Conservation (phyloP, 1,139 yeast genomes). For the Yamadazyma triangularis region DNA sequence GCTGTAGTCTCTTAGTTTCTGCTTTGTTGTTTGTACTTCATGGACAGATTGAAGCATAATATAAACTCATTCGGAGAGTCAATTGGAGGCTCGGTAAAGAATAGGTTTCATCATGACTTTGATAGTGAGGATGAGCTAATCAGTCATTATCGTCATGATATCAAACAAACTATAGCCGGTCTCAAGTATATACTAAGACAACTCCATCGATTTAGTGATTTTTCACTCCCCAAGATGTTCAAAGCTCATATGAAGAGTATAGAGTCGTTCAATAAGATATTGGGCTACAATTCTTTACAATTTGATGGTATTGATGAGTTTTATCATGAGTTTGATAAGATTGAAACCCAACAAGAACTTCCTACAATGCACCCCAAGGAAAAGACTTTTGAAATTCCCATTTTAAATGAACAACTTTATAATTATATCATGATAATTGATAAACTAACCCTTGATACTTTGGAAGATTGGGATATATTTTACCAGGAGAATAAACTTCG, state of each 20-base stretch:
- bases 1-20: too few relatives aligned
- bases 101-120: constrained; percentile 15
- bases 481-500: constrained; percentile 26
- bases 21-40: too few relatives aligned
- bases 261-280: constrained; percentile 28
- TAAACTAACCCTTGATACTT: constrained; percentile 25
- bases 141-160: constrained; percentile 40
- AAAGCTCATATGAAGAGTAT: constrained; percentile 29
- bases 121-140: constrained; percentile 42
- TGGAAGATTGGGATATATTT: constrained; percentile 28
- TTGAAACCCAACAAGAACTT: constrained; percentile 26
- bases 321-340: constrained; percentile 30
- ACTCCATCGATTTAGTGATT: constrained; percentile 26
- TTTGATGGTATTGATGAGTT: constrained; percentile 42
- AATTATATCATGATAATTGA: constrained; percentile 27
- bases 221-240: constrained; percentile 34
- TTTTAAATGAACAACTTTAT: constrained; percentile 26
- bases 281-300: constrained; percentile 36
- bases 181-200: constrained; percentile 37
- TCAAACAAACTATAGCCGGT: constrained; percentile 39
- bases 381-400: constrained; percentile 21
- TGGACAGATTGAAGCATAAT: too few relatives aligned
- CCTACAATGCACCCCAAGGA: constrained; percentile 41
- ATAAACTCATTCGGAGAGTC: constrained; percentile 7
- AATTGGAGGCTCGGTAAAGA: constrained; percentile 8